Evolutionary conservation across 2,329 filamentous ascomycete species (phyloP), one percentile per base, ranked within the genome.

Genomic region (Chaetomium sp.): DNA sequence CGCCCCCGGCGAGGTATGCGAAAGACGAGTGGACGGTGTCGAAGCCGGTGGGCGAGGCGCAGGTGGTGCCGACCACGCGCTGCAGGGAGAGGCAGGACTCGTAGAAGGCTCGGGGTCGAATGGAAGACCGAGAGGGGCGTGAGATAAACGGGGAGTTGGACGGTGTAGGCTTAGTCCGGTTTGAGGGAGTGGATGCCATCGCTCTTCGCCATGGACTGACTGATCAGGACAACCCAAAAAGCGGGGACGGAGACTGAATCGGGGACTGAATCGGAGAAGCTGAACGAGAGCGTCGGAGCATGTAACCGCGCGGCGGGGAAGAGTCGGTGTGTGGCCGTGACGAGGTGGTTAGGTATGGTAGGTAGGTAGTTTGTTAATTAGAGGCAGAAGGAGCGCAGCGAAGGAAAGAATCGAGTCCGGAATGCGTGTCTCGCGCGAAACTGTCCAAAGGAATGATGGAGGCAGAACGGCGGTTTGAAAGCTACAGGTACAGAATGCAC

Each of bases 31-130:
- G 82, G 66, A 94, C 87, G 68, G 86, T 88, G 75, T 96, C 93
- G 77, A 99, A 96, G 68, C 91, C 92, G 74, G 90, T 93, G 49
- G 92, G 89, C 4, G 90, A 91, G 70, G 83, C 86, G 68, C 92
- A 94, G 8, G 94, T 98, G 27, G 93, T 96, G 55, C 95, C 95
- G 72, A 98, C 90, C 64, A 98, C 92, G 68, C 92, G 88, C 75
- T 89, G 89, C 67, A 97, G 81, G 47, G 89, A 89, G 53, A 97
- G 82, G 49, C 84, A 84, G 25, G 85, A 81, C 65, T 88, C 84
- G 65, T 88, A 85, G 65, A 75, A 70, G 54, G 75, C 65, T 60
- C 82, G 81, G 54, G 79, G 78, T 57, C 85, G 84, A 66, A 82
- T 75, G 33, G 90, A 87, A 57, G 90, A 90, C 74, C 89, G 85